Evolutionary conservation across 2,329 filamentous ascomycete genomes (phyloP).

Genomic region (Neonectria hederae): DNA sequence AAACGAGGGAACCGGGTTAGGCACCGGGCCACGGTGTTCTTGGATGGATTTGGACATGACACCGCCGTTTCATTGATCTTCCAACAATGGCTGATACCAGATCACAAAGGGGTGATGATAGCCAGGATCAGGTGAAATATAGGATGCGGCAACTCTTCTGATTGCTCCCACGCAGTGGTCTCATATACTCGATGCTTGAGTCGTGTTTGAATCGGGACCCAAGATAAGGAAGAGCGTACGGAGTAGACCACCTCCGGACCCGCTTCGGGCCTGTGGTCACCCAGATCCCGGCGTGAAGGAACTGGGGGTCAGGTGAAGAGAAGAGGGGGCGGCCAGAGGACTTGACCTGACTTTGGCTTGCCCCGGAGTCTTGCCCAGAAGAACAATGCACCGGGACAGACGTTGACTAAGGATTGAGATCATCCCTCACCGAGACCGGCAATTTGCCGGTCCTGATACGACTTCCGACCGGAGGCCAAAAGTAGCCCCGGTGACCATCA

Average conservation of each 20-base stretch:
- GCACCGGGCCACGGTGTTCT: slow-evolving; percentile 9
- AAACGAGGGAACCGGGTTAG: slow-evolving; percentile 24
- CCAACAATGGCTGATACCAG: background rate
- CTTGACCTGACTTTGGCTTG: background rate
- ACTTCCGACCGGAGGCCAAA: background rate
- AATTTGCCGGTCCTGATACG: background rate
- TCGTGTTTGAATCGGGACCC: background rate
- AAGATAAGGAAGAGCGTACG: background rate
- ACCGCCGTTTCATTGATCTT: background rate
- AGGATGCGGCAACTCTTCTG: background rate
- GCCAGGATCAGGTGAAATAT: background rate
- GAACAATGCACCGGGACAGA: background rate
- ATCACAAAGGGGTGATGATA: background rate
- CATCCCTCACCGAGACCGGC: background rate
- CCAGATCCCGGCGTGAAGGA: background rate
- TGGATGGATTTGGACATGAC: slow-evolving; percentile 7
- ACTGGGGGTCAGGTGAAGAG: background rate
- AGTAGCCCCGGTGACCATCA: background rate
- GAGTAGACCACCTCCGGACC: background rate
- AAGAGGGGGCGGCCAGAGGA: no score
- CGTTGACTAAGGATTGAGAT: background rate
- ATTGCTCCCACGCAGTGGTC: background rate
- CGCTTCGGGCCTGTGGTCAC: background rate
- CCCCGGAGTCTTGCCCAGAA: background rate
- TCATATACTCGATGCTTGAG: background rate